These are phyloP conservation scores for Podaxis rugospora DNA, from an alignment of 768 basidiomycete genomes.

Conservation along the genomic window DNA sequence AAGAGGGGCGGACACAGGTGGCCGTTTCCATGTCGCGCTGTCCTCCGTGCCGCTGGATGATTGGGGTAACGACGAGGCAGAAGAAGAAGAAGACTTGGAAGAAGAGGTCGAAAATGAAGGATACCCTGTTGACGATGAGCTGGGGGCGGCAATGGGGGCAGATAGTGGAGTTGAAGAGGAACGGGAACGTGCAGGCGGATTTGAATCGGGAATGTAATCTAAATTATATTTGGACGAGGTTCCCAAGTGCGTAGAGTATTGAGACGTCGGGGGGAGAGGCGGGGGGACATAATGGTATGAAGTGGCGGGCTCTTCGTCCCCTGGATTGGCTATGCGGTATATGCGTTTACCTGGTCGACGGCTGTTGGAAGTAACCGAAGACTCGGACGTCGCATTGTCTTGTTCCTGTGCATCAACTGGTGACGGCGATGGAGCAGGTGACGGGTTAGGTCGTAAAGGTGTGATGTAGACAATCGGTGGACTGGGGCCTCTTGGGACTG, in stretches of 20 bases:
- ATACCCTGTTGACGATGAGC: neutral
- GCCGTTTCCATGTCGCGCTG: constrained; percentile 26
- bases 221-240: constrained; percentile 5
- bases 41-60: neutral
- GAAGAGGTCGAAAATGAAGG: neutral
- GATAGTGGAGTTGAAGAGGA: constrained; percentile 3
- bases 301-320: neutral
- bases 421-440: constrained; percentile 21
- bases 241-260: constrained; percentile 5
- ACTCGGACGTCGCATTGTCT: constrained; percentile 11
- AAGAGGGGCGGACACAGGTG: constrained; percentile 16
- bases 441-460: constrained; percentile 19
- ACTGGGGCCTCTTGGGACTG: constrained; percentile 13
- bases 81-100: constrained; percentile 6
- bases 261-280: constrained; percentile 2
- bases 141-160: neutral
- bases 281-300: constrained; percentile 5
- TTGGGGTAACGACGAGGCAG: neutral
- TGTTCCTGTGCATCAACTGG: constrained; percentile 1
- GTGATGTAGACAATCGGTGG: constrained; percentile 27
- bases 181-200: neutral
- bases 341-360: constrained; percentile 8
- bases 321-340: constrained; percentile 5
- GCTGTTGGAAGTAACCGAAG: constrained; percentile 12
- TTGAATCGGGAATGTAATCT: constrained; percentile 1